Evolutionary conservation across 192 early-diverging fungal species (phyloP), one percentile per base, ranked within the genome.

Genomic region (Podila verticillata): DNA sequence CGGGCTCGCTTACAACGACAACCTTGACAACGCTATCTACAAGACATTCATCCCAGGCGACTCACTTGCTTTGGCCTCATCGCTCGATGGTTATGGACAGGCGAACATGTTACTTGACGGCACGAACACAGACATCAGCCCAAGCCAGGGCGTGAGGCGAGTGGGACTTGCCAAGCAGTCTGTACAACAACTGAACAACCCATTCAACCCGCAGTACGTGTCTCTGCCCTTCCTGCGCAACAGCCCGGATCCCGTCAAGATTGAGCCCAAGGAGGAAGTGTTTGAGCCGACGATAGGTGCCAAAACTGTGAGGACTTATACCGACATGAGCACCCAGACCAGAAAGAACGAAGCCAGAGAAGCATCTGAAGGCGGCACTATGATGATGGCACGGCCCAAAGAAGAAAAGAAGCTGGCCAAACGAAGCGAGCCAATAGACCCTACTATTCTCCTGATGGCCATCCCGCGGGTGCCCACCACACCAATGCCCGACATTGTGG

Each of bases 141-240:
- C 58, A 19, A 60, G 15, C 7, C 7, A 28, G 8, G 31, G 51
- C 26, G 70, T 80, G 12, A 59, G 66, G 9, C 35, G 61, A n/a
- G 19, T 29, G 6, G 34, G 48, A 3, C 28, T 35, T 19, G 66
- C 61, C 5, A 80, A 64, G 24, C 31, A 47, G 26, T 17, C 26
- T 48, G 1, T 68, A 12, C 74, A 65, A 32, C 29, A 24, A 19
- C 30, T 7, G 54, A 48, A 54, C 26, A 80, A 49, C 35, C 77
- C 69, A 4, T 80, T 64, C 70, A 68, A 79, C 26, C 61, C 65
- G 8, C 39, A 68, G 20, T 80, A 68, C 49, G 70, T 80, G 15
- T 64, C 65, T 3, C 10, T 80, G n/a, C 61, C 49, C 1, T 54
- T 56, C 29, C 57, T 80, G 5, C 77, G 66, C 10, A 49, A 68